Evolutionary conservation across 768 basidiomycete species (phyloP).

Genomic region (Flagelloscypha sp.): DNA sequence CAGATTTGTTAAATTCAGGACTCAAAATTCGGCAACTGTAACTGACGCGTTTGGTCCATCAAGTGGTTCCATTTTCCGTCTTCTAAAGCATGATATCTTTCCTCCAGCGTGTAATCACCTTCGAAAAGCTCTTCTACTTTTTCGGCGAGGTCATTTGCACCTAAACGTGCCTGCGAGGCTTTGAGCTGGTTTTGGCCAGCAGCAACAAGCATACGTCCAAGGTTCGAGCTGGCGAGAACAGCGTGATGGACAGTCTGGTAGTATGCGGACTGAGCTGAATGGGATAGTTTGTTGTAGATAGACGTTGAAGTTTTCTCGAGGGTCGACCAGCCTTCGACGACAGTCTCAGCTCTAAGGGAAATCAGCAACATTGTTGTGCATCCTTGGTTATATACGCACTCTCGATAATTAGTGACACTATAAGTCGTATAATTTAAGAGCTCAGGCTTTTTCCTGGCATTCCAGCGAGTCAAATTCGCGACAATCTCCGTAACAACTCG

Average conservation of each 20-base stretch:
- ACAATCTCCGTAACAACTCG: slow-evolving; percentile 42
- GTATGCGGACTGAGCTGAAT: no score
- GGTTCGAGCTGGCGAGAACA: slow-evolving; percentile 47
- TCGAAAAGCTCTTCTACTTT: slow-evolving; percentile 50
- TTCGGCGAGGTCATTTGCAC: slow-evolving; percentile 50
- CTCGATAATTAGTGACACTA: slow-evolving; percentile 58
- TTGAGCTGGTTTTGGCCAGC: slow-evolving; percentile 55
- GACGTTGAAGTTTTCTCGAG: slow-evolving; percentile 41
- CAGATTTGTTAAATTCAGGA: no score
- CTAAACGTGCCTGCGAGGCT: slow-evolving; percentile 58
- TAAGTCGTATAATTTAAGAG: slow-evolving; percentile 53
- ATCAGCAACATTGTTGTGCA: slow-evolving; percentile 1
- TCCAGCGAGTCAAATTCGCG: slow-evolving; percentile 46
- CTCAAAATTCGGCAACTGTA: not conserved
- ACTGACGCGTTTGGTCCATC: slow-evolving; percentile 63
- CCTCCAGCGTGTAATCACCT: slow-evolving; percentile 52
- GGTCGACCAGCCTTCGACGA: slow-evolving; percentile 42
- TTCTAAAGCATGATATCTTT: slow-evolving; percentile 49
- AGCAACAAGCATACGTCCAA: slow-evolving; percentile 49
- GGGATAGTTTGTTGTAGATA: slow-evolving; percentile 49
- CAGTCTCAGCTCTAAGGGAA: slow-evolving; percentile 45
- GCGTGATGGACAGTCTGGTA: slow-evolving; percentile 69
- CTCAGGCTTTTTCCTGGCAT: slow-evolving; percentile 59
- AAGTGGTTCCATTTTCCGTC: no score
- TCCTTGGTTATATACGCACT: slow-evolving; percentile 34